Percentiles rank a stretch among this genome's conserved stretches.
phyloP scores from a whole-genome alignment of 805 yeast genomes.

The Ogataea naganishii region DNA sequence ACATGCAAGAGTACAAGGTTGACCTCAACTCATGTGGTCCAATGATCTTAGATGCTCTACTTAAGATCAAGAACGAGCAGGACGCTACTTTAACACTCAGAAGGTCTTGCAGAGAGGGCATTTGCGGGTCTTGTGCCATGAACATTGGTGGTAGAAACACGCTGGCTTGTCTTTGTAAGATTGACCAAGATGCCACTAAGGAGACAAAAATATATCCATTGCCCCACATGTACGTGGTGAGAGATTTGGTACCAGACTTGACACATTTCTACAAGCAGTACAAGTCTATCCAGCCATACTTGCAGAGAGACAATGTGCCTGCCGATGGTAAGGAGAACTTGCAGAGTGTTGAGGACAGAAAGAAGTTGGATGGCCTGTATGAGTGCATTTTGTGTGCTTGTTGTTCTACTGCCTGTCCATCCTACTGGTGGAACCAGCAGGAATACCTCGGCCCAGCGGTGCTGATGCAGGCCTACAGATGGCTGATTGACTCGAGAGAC shows the following conservation, averaged over 20 bases:
- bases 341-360: conserved; percentile 88
- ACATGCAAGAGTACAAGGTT: conserved; percentile 71
- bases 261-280: conserved; percentile 97
- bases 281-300: conserved; percentile 94
- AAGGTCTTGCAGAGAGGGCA: conserved; percentile 98
- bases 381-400: conserved; percentile 98
- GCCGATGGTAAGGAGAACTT: conserved; percentile 88
- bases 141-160: conserved; percentile 97
- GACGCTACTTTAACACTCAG: conserved; percentile 93
- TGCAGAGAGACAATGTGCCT: conserved; percentile 76
- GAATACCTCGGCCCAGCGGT: conserved; percentile 99
- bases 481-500: conserved; percentile 97
- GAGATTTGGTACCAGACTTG: conserved; percentile 95
- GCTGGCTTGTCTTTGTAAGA: conserved; percentile 91
- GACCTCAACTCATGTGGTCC: conserved; percentile 94
- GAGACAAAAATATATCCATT: conserved; percentile 87
- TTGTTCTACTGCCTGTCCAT: conserved; percentile 97
- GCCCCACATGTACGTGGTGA: conserved; percentile 96
- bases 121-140: conserved; percentile 99
- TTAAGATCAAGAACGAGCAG: conserved; percentile 94
- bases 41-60: conserved; percentile 90
- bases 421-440: conserved; percentile 99
- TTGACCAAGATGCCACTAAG: conserved; percentile 69
- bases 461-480: conserved; percentile 97
- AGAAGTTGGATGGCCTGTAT: conserved; percentile 92